A percentile compares a stretch with the other conserved stretches of the same genome.
These are phyloP conservation scores for Decorospora gaudefroyi DNA, from an alignment of 2,329 filamentous ascomycete species.

Conservation along the genomic window DNA sequence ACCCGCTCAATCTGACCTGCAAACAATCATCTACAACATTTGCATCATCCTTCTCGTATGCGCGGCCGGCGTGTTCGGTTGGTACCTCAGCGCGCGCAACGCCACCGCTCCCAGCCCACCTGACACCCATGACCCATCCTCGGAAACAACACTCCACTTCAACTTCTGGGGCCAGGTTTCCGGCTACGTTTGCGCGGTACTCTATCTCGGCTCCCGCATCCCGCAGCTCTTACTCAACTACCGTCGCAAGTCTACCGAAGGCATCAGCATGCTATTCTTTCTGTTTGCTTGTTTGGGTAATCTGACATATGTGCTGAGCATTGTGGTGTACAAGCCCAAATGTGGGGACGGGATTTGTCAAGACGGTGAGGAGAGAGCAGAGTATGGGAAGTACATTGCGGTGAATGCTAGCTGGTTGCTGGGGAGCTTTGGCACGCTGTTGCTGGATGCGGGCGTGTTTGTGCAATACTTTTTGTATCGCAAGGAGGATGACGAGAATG, in stretches of 20 bases:
- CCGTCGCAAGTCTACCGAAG: constrained; percentile 88
- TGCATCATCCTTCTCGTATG: constrained; percentile 80
- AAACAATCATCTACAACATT: constrained; percentile 72
- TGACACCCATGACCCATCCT: constrained; percentile 36
- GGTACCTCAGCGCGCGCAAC: constrained; percentile 67
- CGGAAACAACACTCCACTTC: constrained; percentile 62
- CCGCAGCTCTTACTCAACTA: constrained; percentile 93
- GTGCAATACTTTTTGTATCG: constrained; percentile 88
- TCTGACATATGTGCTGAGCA: constrained; percentile 87
- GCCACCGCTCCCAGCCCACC: constrained; percentile 39
- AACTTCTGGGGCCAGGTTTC: constrained; percentile 84
- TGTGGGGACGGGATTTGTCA: constrained; percentile 62
- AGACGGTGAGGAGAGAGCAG: constrained; percentile 64
- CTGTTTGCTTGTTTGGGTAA: constrained; percentile 96
- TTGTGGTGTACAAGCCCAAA: constrained; percentile 83
- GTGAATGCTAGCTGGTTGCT: constrained; percentile 91
- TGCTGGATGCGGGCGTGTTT: constrained; percentile 86
- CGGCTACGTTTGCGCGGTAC: constrained; percentile 84
- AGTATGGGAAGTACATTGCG: constrained; percentile 82
- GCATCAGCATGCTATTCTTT: constrained; percentile 92
- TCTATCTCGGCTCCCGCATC: constrained; percentile 87
- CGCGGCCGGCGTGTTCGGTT: constrained; percentile 79
- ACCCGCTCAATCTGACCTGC: constrained; percentile 51
- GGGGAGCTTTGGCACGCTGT: constrained; percentile 83
- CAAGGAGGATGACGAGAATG: constrained; percentile 50